Evolutionary conservation across 2,329 filamentous ascomycete genomes (phyloP).

Genomic region (Tolypocladium endophyticum): DNA sequence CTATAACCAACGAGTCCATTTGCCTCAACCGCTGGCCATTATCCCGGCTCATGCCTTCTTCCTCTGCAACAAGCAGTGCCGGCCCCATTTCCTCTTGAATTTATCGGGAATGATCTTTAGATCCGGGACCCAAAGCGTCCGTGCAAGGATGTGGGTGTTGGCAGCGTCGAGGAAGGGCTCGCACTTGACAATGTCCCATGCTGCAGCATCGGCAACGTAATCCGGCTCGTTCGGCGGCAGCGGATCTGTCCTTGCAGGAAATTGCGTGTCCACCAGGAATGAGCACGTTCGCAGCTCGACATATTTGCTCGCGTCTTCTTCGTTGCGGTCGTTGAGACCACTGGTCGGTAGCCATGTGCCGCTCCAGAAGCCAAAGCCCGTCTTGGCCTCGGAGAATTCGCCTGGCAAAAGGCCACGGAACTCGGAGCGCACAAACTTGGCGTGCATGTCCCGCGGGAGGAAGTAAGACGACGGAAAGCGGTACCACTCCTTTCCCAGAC

Average conservation of each 20-base stretch:
- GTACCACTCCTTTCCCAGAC: conserved; percentile 96
- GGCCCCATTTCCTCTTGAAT: conserved; percentile 70
- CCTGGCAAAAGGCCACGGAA: conserved; percentile 84
- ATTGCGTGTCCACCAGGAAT: conserved; percentile 82
- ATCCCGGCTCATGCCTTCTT: not conserved
- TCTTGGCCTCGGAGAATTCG: conserved; percentile 68
- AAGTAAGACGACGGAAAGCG: conserved; percentile 92
- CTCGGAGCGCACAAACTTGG: conserved; percentile 84
- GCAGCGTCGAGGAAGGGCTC: conserved; percentile 70
- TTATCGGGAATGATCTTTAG: conserved; percentile 56
- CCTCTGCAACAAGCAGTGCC: conserved; percentile 67
- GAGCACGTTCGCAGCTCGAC: conserved; percentile 64
- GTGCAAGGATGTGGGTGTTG: conserved; percentile 60
- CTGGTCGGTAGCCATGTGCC: conserved; percentile 74
- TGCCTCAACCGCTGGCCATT: not conserved
- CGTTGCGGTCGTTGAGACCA: conserved; percentile 88
- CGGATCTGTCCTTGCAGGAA: conserved; percentile 42
- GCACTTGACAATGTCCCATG: conserved; percentile 72
- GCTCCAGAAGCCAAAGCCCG: conserved; percentile 61
- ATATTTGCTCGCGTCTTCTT: conserved; percentile 82
- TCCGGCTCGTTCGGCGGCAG: conserved; percentile 65
- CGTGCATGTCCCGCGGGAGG: conserved; percentile 69
- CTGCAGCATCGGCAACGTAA: conserved; percentile 61
- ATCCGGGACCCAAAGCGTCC: conserved; percentile 75
- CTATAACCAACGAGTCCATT: not conserved